Percentiles rank a stretch among this genome's conserved stretches.
Conservation (phyloP, 495 filamentous ascomycete genomes). For the Hypomontagnella monticulosa region DNA sequence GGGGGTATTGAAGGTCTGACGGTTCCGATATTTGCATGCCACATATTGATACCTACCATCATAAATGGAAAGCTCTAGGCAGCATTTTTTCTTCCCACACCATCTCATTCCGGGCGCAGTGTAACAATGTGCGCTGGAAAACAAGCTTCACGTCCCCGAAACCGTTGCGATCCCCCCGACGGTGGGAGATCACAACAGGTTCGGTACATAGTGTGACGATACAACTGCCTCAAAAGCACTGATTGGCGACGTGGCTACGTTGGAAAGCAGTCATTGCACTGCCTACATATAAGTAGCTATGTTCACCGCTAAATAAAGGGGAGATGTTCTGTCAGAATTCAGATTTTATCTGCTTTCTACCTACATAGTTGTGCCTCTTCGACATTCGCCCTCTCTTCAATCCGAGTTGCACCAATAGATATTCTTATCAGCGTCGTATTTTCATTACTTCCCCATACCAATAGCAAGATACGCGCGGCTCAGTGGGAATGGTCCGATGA, state of each 20-base stretch:
- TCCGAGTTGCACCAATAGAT: slow-evolving; percentile 13
- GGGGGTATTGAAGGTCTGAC: background rate
- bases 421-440: slow-evolving; percentile 13
- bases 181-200: slow-evolving; percentile 6
- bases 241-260: background rate
- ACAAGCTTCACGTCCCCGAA: slow-evolving; percentile 2
- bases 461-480: slow-evolving; percentile 1
- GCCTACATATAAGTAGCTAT: no score
- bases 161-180: slow-evolving; percentile 6
- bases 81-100: background rate
- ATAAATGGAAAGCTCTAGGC: slow-evolving; percentile 18
- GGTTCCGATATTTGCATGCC: slow-evolving; percentile 14
- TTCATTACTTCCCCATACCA: slow-evolving; percentile 9
- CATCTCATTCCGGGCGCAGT: slow-evolving; percentile 22
- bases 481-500: slow-evolving; percentile 10
- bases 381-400: background rate
- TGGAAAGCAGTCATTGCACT: background rate
- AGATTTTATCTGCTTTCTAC: slow-evolving; percentile 14
- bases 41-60: background rate
- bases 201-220: slow-evolving; percentile 4
- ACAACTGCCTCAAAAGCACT: slow-evolving; percentile 5
- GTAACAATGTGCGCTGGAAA: slow-evolving; percentile 19
- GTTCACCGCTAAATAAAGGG: slow-evolving; percentile 1
- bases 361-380: background rate
- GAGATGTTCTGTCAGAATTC: slow-evolving; percentile 24